Evolutionary conservation across 805 yeast genomes (phyloP).

Genomic region (Metschnikowia aberdeeniae): DNA sequence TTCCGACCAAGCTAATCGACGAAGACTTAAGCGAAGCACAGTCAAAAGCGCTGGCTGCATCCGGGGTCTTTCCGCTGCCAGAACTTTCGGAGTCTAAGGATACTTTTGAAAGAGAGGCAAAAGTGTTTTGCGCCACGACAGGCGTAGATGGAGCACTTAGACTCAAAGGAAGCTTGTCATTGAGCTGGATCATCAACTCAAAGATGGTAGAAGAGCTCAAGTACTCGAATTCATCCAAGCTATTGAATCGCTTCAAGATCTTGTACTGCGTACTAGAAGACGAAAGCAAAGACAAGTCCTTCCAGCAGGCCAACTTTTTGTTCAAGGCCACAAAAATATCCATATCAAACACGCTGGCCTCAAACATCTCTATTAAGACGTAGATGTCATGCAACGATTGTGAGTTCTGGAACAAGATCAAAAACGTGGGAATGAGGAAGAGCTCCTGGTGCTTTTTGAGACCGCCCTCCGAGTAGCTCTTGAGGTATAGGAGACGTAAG

Average conservation of each 20-base stretch:
- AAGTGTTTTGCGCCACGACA: slow-evolving; percentile 16
- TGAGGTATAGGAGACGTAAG: slow-evolving; percentile 31
- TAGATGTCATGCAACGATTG: slow-evolving; percentile 25
- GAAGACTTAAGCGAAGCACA: slow-evolving; percentile 21
- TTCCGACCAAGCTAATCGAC: slow-evolving; percentile 27
- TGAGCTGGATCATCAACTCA: slow-evolving; percentile 34
- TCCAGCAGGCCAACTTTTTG: slow-evolving; percentile 28
- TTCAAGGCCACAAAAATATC: slow-evolving; percentile 27
- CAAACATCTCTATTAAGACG: slow-evolving; percentile 30
- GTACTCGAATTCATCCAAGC: slow-evolving; percentile 30
- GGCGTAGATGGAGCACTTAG: slow-evolving; percentile 44
- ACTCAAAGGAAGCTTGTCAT: slow-evolving; percentile 41
- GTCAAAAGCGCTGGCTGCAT: slow-evolving; percentile 6
- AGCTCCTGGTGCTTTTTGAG: slow-evolving; percentile 37
- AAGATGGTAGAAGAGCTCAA: slow-evolving; percentile 29
- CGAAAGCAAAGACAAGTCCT: slow-evolving; percentile 17
- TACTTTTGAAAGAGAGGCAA: slow-evolving; percentile 8
- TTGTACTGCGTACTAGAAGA: slow-evolving; percentile 20
- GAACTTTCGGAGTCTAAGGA: slow-evolving; percentile 9
- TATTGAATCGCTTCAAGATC: slow-evolving; percentile 21
- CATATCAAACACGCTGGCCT: slow-evolving; percentile 27
- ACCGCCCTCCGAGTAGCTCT: slow-evolving; percentile 35
- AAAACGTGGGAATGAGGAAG: slow-evolving; percentile 35
- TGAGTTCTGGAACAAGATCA: slow-evolving; percentile 26
- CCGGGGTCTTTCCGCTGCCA: not conserved